Evolutionary conservation across 2,329 filamentous ascomycete species (phyloP), one percentile per base, ranked within the genome.

Genomic region (Fusarium floridanum): DNA sequence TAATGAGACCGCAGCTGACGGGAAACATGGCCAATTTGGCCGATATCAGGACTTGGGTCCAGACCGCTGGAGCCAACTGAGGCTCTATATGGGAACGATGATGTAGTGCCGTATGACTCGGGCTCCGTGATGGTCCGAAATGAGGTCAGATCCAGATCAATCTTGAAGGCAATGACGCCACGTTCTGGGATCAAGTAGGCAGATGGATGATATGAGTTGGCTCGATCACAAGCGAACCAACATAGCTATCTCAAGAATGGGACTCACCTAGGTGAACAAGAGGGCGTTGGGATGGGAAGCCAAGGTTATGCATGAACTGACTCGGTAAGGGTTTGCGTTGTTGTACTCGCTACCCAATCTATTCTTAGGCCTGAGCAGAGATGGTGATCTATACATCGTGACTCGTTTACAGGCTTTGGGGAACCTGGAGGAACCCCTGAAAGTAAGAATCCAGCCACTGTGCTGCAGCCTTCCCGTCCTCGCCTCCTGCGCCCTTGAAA

Each of bases 361-460:
- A 53, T 53, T 53, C 24, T 29, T n/a, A 32, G 16, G 24, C 24
- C 24, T 32, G 10, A 27, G 29, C 17, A n/a, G 10, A 53, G 48
- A 32, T n/a, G 48, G 27, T 22, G 29, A 53, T 53, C 48, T 53
- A 12, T 27, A 14, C 4, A 53, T 53, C 17, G 17, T 8, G 48
- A 53, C 24, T 32, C 17, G 10, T 53, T 53, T 53, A 53, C 17
- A 32, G 62, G 50, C 27, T 68, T 22, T 36, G 59, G 43, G 56
- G 63, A 4, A 48, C 61, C 37, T 64, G 55, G 14, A 74, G 61
- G 43, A 74, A 74, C 20, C 70, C 67, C 14, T 66, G 60, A 27
- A 64, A 72, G 37, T 74, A 74, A 3, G 20, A 39, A 12, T 68
- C 66, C 8, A 74, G 29, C 72, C 72, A 74, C n/a, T 55, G 34